Evolutionary conservation across 495 filamentous ascomycete species (phyloP).

Genomic region (Entonaema liquescens): DNA sequence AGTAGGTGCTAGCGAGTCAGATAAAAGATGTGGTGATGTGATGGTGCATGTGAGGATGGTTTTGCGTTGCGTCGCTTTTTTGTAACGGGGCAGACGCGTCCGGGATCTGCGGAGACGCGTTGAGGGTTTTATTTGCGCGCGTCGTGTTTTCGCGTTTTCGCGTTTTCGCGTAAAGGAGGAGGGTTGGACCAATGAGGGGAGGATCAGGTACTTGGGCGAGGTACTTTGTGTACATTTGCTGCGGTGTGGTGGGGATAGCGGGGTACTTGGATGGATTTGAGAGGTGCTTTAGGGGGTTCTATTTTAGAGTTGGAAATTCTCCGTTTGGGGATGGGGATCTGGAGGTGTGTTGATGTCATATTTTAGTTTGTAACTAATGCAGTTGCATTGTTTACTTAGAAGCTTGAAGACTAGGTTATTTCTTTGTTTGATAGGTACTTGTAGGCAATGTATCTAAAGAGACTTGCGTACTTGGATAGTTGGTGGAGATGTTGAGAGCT

Average conservation of each 20-base stretch:
- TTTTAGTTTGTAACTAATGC: background rate
- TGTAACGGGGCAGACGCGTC: slow-evolving; percentile 2
- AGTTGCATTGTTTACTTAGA: background rate
- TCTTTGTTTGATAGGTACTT: too few species aligned
- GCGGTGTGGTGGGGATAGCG: background rate
- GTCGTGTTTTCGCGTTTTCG: background rate
- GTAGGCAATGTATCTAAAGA: background rate
- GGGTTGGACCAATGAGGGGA: background rate
- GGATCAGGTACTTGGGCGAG: background rate
- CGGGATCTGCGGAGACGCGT: background rate
- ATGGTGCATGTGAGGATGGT: background rate
- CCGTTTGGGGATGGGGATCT: background rate
- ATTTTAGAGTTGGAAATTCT: background rate
- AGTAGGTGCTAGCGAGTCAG: background rate
- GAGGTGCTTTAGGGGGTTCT: background rate
- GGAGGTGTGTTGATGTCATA: background rate
- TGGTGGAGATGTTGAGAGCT: background rate
- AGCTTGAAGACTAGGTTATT: background rate
- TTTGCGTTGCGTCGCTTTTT: background rate
- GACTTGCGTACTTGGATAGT: background rate
- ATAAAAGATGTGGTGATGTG: background rate
- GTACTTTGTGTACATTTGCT: background rate
- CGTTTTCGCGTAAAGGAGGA: background rate
- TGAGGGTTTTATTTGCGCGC: background rate
- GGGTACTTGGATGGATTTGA: background rate